phyloP scores from a whole-genome alignment of 768 basidiomycete genomes.

The Exsudoporus frostii region DNA sequence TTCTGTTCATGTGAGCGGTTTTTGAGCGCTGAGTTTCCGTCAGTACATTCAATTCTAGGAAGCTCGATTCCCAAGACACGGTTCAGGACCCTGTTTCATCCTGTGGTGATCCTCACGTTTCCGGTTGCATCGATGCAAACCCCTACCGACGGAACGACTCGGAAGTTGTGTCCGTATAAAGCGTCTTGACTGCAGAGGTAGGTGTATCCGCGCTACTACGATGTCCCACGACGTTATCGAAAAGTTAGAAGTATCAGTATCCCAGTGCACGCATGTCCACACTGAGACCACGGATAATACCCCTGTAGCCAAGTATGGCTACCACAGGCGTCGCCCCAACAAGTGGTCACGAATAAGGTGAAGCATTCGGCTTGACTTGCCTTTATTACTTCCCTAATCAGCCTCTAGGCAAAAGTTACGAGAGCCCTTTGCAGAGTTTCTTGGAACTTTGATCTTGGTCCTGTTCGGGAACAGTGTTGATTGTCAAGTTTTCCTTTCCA shows the following conservation, averaged over 20 bases:
- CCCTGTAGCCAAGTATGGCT: not conserved
- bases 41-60: not conserved
- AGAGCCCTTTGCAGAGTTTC: constrained; percentile 60
- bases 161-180: not conserved
- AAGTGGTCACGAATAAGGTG: constrained; percentile 52
- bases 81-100: not conserved
- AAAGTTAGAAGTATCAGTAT: not conserved
- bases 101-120: not conserved
- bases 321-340: constrained; percentile 37
- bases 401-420: constrained; percentile 38
- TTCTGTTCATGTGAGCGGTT: not conserved
- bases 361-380: constrained; percentile 3
- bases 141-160: not conserved
- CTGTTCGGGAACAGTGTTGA: constrained; percentile 54
- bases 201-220: not conserved
- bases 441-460: constrained; percentile 52
- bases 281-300: not conserved
- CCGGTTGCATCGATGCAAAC: not conserved
- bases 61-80: not conserved
- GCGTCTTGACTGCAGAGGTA: no score
- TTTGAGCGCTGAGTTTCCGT: not conserved
- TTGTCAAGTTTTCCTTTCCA: constrained; percentile 50
- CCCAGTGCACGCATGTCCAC: not conserved
- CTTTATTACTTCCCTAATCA: not conserved
- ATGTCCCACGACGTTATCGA: not conserved